Percentiles rank a stretch among this genome's conserved stretches.
These are phyloP conservation scores for Suhomyces taliae DNA, from an alignment of 1,139 yeast genomes.

Conservation along the genomic window DNA sequence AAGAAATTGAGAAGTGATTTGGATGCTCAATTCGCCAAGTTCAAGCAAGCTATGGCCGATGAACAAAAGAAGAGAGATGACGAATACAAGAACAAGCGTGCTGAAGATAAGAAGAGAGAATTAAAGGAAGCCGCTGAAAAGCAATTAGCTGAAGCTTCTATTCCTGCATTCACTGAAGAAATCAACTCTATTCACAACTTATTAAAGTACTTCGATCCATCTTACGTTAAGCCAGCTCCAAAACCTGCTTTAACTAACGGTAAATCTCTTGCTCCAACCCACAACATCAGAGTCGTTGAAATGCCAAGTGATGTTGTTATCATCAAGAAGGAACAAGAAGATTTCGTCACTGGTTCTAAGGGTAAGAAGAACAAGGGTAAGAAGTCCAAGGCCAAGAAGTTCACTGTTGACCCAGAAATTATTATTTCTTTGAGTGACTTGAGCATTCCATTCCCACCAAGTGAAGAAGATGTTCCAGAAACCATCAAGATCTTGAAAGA, in stretches of 20 bases:
- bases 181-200: constrained; percentile 71
- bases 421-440: constrained; percentile 77
- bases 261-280: constrained; percentile 19
- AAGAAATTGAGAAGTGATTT: constrained; percentile 66
- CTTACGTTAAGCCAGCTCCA: constrained; percentile 62
- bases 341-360: constrained; percentile 50
- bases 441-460: constrained; percentile 77
- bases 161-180: constrained; percentile 83
- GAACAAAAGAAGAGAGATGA: constrained; percentile 73
- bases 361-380: constrained; percentile 47
- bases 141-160: constrained; percentile 65
- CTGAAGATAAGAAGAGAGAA: constrained; percentile 60
- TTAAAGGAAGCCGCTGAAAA: constrained; percentile 66
- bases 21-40: constrained; percentile 69
- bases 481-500: constrained; percentile 70
- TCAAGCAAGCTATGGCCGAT: constrained; percentile 65
- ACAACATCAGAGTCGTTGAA: constrained; percentile 51
- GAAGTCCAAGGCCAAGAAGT: constrained; percentile 42
- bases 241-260: constrained; percentile 34
- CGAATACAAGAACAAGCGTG: constrained; percentile 57
- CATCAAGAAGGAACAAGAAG: constrained; percentile 66
- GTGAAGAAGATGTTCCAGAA: constrained; percentile 67
- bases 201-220: constrained; percentile 74
- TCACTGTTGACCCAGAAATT: constrained; percentile 78
- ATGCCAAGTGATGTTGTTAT: constrained; percentile 66